Evolutionary conservation across 768 basidiomycete genomes (phyloP).

Genomic region (Mycena haematopus): DNA sequence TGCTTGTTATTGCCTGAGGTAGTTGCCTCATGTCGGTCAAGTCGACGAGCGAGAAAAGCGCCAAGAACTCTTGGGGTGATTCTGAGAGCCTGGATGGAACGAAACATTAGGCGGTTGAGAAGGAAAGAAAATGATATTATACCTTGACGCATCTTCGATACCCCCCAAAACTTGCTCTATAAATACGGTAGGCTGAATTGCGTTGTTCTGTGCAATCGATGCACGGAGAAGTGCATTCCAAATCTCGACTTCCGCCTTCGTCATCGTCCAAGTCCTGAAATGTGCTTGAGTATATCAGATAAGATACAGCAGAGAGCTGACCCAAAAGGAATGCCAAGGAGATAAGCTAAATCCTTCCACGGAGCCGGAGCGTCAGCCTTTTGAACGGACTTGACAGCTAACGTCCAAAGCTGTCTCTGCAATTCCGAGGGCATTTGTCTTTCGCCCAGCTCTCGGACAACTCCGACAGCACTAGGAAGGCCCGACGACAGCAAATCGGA

Average conservation of each 20-base stretch:
- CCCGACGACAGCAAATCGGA: constrained; percentile 51
- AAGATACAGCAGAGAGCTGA: constrained; percentile 33
- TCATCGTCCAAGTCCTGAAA: constrained; percentile 53
- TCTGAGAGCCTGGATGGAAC: constrained; percentile 30
- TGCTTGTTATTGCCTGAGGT: constrained; percentile 35
- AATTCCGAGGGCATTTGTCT: constrained; percentile 38
- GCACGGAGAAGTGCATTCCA: constrained; percentile 50
- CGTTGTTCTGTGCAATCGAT: constrained; percentile 37
- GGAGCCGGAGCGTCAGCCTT: constrained; percentile 32
- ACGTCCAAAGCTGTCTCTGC: constrained; percentile 55
- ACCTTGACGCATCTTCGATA: constrained; percentile 31
- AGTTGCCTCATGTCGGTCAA: constrained; percentile 26
- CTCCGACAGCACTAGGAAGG: constrained; percentile 46
- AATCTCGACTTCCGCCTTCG: constrained; percentile 43
- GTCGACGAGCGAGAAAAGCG: constrained; percentile 35
- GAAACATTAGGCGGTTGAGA: not conserved
- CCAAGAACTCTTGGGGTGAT: constrained; percentile 33
- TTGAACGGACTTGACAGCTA: constrained; percentile 45
- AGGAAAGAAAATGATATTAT: not conserved
- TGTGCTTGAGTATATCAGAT: constrained; percentile 15
- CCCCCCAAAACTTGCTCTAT: constrained; percentile 37
- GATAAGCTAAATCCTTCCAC: constrained; percentile 50
- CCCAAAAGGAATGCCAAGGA: constrained; percentile 58
- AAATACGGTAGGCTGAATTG: constrained; percentile 32
- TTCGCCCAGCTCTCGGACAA: constrained; percentile 36